A percentile compares a stretch with the other conserved stretches of the same genome.
Conservation (phyloP, 148 eudicot genomes). For the Dysphania ambrosioides region DNA sequence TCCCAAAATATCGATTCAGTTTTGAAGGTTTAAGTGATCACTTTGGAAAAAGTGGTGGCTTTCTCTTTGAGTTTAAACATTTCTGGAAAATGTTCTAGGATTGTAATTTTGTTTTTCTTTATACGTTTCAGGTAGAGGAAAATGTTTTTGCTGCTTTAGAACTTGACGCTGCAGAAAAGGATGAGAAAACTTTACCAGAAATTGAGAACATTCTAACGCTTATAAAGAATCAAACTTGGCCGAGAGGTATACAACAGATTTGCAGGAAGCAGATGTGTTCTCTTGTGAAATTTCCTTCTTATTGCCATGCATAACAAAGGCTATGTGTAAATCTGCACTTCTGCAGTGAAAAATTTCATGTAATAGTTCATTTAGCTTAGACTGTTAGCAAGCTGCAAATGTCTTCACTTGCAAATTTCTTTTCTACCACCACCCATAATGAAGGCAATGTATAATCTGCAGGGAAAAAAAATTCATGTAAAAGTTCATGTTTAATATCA, state of each 20-base stretch:
- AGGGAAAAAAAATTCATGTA: neutral
- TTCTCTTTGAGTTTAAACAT: neutral
- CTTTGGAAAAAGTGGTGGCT: neutral
- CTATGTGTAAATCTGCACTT: neutral
- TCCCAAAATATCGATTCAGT: neutral
- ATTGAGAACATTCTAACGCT: constrained; percentile 71
- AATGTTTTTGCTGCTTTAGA: constrained; percentile 78
- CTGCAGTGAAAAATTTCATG: neutral
- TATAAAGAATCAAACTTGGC: constrained; percentile 91
- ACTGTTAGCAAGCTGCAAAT: neutral
- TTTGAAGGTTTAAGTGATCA: neutral
- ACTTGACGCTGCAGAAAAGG: constrained; percentile 48
- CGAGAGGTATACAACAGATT: constrained; percentile 54
- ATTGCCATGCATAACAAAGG: neutral
- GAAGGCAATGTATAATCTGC: neutral
- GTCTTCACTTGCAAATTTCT: neutral
- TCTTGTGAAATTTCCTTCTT: neutral
- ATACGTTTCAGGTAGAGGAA: constrained; percentile 59
- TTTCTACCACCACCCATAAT: neutral
- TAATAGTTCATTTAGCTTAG: neutral
- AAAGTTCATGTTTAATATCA: neutral
- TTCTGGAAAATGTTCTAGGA: neutral
- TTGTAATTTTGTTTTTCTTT: neutral
- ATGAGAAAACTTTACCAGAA: constrained; percentile 50
- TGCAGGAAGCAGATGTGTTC: neutral